Evolutionary conservation across 129 eudicot species (phyloP), one percentile per base, ranked within the genome.

Genomic region (Artemisia tridentata): DNA sequence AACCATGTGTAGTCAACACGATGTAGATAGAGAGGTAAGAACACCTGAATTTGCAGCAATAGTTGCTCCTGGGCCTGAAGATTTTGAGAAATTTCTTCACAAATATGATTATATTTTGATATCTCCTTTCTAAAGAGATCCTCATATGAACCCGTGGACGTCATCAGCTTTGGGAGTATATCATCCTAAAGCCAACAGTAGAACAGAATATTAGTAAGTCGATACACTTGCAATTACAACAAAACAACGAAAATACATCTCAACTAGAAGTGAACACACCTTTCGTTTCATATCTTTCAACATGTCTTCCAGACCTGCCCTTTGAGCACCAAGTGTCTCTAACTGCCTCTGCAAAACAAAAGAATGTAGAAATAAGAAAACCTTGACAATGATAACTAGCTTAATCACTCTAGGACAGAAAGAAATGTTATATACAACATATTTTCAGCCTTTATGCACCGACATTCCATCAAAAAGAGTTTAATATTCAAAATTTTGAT

Each of bases 301-400:
- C 99, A 95, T 90, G 85, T 95, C 99, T 78, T 93, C 99, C 81
- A 93, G 87, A 20, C 99, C 97, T 20, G 99, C 99, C 69, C 97
- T 82, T 72, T 93, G 92, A 59, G 97, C 87, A 53, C 99, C 99
- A 62, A 93, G 81, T 46, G 82, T 86, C 83, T 93, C 99, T 84
- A 93, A 79, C 74, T 93, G 96, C 82, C 97, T 84, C 99, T 93
- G 91, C 78, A 82, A 47, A 78, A 45, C 52, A 63, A 55, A 41
- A 71, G 5, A 64, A 67, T 13, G 14, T 1, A 52, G 47, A 23
- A 60, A 16, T 66, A 31, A 66, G 4, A 46, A 50, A 47, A 53
- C 57, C 48, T 59, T 41, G 49, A 14, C 63, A 74, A 50, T 38
- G 78, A 13, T 47, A 18, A 47, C 48, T 63, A 62, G 10, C 0